phyloP scores from a whole-genome alignment of 225 moss, liverwort and hornwort species.

The Asterella californica region DNA sequence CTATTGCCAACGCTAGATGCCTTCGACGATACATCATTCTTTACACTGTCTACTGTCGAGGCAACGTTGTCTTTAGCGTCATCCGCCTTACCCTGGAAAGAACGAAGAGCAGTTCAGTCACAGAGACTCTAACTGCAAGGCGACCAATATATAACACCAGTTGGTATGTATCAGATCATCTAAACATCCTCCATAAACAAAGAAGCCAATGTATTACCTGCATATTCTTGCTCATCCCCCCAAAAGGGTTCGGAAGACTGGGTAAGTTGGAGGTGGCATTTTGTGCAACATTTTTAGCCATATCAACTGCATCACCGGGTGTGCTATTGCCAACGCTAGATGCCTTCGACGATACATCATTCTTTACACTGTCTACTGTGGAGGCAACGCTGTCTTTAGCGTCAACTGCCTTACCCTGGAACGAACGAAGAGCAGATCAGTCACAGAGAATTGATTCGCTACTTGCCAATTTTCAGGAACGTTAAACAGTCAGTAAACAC shows the following conservation, averaged over 20 bases:
- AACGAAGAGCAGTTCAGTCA: not conserved
- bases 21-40: not conserved
- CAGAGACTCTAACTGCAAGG: too few species aligned
- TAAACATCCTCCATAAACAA: too few species aligned
- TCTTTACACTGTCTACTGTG: not conserved
- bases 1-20: conserved; percentile 33
- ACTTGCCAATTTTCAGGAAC: not conserved
- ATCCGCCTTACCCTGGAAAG: not conserved
- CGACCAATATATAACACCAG: too few species aligned
- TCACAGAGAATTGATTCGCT: too few species aligned
- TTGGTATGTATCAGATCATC: too few species aligned
- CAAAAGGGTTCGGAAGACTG: conserved; percentile 2
- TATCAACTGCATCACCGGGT: conserved; percentile 31
- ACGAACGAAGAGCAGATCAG: not conserved
- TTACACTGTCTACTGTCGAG: conserved; percentile 2
- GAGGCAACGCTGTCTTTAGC: conserved; percentile 1
- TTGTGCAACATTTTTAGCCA: conserved; percentile 32
- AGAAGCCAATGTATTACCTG: not conserved
- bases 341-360: conserved; percentile 1
- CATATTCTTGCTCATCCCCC: not conserved
- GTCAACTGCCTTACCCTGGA: not conserved
- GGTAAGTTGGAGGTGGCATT: conserved; percentile 17
- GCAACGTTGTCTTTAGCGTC: not conserved
- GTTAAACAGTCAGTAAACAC: not conserved
- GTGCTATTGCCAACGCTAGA: conserved; percentile 32